Evolutionary conservation across 805 yeast species (phyloP), one percentile per base, ranked within the genome.

Genomic region (Candida boleticola): DNA sequence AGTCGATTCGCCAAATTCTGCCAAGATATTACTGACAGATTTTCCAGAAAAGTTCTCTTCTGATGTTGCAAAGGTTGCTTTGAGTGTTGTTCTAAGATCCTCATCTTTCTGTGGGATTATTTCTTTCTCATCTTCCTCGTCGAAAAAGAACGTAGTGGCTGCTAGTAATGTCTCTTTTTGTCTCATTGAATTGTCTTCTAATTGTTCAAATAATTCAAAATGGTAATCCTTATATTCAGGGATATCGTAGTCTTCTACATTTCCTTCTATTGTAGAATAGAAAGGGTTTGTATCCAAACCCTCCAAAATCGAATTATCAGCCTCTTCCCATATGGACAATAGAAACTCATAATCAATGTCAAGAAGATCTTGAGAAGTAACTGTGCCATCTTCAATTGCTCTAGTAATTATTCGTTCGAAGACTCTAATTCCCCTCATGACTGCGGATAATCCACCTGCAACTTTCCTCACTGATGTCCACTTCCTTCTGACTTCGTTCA

Each of bases 391-490:
- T 33, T 74, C 75, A 18, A 87, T 80, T 0, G 82, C 83, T 30
- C 66, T 63, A 27, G 82, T 51, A 19, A 89, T 73, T 17, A 86
- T 71, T 17, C 68, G 70, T 52, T 86, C 92, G 83, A 93, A 90
- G 10, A 74, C 74, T 33, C 73, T 76, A 33, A 85, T 67, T 0
- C 82, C 85, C 39, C 74, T 70, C 13, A 64, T 60, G 0, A 93
- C 93, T 29, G 83, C 77, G 6, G 52, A 53, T 3, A 59, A 47
- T 6, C 76, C 74, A 46, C 76, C 71, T 51, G 68, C 53, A 55
- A 56, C 65, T 31, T 78, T 76, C 33, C 87, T 72, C 6, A 85
- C 71, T 16, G 77, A 68, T 1, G 84, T 79, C 97, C 97, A 90
- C 45, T 77, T 81, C 39, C 78, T 76, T 47, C 73, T 74, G 21